Base-by-base conservation (phyloP, 371 early-diverging fungal species). In the Rhizopus sp. region DNA sequence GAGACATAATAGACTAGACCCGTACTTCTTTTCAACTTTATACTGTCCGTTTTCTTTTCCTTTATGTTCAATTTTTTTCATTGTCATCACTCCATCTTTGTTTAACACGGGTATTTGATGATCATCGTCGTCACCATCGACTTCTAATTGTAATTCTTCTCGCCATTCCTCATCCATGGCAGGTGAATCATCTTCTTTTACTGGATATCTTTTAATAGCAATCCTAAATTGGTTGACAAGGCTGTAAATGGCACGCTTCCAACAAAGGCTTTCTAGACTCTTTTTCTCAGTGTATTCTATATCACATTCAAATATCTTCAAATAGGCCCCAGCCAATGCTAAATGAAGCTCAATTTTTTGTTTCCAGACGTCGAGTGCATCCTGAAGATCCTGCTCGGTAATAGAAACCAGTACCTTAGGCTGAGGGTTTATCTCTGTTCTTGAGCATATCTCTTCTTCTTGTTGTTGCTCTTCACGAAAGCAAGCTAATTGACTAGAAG, bases 221-320 rank as follows among this genome's bases (percentile, higher is more conserved):
- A 63, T 59, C 35, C 87, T 80, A 44, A 85, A 85, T 33, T 83
- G 77, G 15, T 83, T 83, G 4, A 87, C 80, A 38, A 85, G 59
- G 1, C 82, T 77, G 49, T 87, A 85, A n/a, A 85, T 69, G 32
- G 82, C 85, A 30, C 77, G 65, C 46, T 84, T 87, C 87, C 87
- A 87, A 50, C 84, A 87, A 40, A 82, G 64, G n/a, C 73, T 73
- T 33, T 82, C 84, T 15, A 87, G 72, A 16, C 81, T 81, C 48
- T 87, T 82, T 61, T 83, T 87, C 44, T 81, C 64, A 0, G 85
- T 75, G 42, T 74, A 79, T 17, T 69, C 76, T 34, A 80, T 73
- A 64, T 85, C 84, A 10, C 77, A 62, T 10, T 76, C 66, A 29
- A 84, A 60, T 16, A 84, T 42, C 31, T 81, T 72, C 23, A 81